Conservation (phyloP, 2,329 filamentous ascomycete species). For the Calonectria hongkongensis region DNA sequence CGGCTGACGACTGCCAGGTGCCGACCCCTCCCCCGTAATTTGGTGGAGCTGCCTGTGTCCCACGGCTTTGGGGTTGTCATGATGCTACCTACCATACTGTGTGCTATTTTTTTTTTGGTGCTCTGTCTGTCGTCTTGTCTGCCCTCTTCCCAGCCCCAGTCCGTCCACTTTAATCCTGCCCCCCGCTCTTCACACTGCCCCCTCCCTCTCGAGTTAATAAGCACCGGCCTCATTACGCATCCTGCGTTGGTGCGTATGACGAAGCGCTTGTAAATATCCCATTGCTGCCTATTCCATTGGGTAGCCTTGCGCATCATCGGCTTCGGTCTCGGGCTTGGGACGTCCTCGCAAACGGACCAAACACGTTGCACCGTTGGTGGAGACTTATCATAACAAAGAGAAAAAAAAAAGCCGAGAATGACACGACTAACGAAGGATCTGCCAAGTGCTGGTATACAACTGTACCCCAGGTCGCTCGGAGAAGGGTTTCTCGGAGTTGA, state of each 20-base stretch:
- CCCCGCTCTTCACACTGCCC: constrained; percentile 14
- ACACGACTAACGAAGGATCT: background rate
- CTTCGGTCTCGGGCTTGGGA: constrained; percentile 8
- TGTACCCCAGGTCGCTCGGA: background rate
- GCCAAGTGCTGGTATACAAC: background rate
- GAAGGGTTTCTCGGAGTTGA: background rate
- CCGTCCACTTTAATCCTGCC: background rate
- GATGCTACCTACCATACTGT: background rate
- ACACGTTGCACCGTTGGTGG: background rate
- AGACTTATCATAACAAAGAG: background rate
- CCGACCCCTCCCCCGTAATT: constrained; percentile 21
- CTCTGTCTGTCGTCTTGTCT: too few species aligned
- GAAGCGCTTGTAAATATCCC: constrained; percentile 15
- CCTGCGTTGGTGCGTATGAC: constrained; percentile 7
- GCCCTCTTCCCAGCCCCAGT: too few species aligned
- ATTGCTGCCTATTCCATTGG: constrained; percentile 35
- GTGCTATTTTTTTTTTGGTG: too few species aligned
- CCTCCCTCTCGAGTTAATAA: background rate
- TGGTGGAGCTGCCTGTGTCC: background rate
- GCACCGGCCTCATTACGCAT: background rate
- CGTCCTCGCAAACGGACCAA: background rate
- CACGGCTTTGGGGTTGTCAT: constrained; percentile 19
- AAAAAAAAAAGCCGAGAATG: background rate
- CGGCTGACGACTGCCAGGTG: constrained; percentile 28
- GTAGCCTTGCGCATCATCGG: background rate